Conservation (phyloP, 2,329 filamentous ascomycete genomes). For the Colletotrichum sp. region DNA sequence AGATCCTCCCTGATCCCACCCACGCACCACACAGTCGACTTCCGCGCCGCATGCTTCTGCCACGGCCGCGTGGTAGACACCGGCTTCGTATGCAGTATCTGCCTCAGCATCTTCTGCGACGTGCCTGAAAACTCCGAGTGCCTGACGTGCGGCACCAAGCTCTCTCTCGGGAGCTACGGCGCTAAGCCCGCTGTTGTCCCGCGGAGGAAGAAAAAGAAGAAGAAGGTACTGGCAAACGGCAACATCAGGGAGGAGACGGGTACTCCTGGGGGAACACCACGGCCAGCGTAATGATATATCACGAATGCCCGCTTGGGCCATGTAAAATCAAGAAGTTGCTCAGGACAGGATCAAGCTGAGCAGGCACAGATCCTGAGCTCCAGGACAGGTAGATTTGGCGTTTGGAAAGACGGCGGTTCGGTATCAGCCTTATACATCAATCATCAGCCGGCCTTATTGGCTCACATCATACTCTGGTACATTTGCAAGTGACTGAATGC, state of each 20-base stretch:
- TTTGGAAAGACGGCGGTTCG: neutral
- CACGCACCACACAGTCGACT: constrained; percentile 87
- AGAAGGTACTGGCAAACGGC: constrained; percentile 56
- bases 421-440: neutral
- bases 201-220: constrained; percentile 78
- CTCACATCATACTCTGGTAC: neutral
- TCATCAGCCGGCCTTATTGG: neutral
- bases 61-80: constrained; percentile 89
- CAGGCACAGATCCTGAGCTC: neutral
- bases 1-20: constrained; percentile 74
- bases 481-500: neutral
- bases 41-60: constrained; percentile 97
- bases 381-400: neutral
- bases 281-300: constrained; percentile 35
- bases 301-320: neutral
- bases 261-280: constrained; percentile 65
- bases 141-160: constrained; percentile 80
- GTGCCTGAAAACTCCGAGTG: constrained; percentile 69
- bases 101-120: constrained; percentile 89
- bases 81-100: constrained; percentile 95
- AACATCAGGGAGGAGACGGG: constrained; percentile 59
- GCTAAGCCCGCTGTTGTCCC: constrained; percentile 77
- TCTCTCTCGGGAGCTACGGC: constrained; percentile 79
- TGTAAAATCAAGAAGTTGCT: neutral
- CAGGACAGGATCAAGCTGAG: neutral